phyloP scores from a whole-genome alignment of 2,329 filamentous ascomycete species.

The Pseudogymnoascus sp. region DNA sequence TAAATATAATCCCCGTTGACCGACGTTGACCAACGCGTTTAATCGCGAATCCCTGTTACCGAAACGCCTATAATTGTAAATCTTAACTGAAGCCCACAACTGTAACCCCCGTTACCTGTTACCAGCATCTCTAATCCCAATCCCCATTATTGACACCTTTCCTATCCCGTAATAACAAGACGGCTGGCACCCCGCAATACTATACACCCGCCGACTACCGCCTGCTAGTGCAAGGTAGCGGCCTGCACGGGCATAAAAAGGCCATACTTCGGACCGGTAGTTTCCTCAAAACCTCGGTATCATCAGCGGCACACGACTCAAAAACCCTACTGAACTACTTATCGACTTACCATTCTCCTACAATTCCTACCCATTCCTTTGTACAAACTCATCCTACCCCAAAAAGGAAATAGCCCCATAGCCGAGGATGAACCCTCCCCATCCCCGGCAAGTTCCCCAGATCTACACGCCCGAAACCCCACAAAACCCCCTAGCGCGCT shows the following conservation, averaged over 20 bases:
- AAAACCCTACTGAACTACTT: background rate
- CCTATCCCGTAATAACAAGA: background rate
- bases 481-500: background rate
- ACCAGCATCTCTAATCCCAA: background rate
- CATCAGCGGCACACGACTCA: background rate
- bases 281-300: background rate
- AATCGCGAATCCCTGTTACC: background rate
- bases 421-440: background rate
- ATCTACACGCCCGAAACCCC: background rate
- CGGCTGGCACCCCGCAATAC: background rate
- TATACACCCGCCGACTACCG: background rate
- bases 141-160: background rate
- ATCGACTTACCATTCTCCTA: background rate
- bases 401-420: background rate
- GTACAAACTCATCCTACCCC: background rate
- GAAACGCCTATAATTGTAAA: background rate
- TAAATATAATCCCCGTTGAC: background rate
- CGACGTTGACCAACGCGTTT: background rate
- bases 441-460: background rate
- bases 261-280: background rate
- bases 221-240: background rate
- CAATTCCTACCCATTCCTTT: background rate
- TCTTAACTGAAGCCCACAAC: background rate
- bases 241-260: background rate
- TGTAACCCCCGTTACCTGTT: background rate